Percentiles rank a stretch among this genome's conserved stretches.
phyloP scores from a whole-genome alignment of 179 eudicot genomes.

The Carnegiea gigantea region DNA sequence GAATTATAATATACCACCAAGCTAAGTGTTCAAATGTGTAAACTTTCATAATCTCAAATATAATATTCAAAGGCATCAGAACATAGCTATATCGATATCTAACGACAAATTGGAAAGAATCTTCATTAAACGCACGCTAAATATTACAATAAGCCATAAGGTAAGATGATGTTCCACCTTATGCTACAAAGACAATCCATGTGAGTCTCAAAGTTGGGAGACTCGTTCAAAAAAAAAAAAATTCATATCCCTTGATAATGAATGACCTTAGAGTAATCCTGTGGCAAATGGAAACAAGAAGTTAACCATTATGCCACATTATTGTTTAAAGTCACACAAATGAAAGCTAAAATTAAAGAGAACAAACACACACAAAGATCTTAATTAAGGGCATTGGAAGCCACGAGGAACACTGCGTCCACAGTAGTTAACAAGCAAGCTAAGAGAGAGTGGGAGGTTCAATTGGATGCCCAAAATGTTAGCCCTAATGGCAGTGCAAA shows the following conservation, averaged over 20 bases:
- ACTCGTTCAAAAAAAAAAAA: background rate
- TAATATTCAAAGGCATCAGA: no score
- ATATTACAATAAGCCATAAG: background rate
- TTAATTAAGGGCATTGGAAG: slow-evolving; percentile 19
- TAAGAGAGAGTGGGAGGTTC: slow-evolving; percentile 41
- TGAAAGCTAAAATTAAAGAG: background rate
- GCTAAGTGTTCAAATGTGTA: no score
- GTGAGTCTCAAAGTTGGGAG: background rate
- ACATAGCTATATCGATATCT: background rate
- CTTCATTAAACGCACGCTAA: background rate
- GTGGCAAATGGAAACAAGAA: slow-evolving; percentile 14
- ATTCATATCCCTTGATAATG: background rate
- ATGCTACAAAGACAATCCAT: background rate
- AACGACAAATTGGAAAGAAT: background rate
- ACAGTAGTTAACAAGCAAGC: slow-evolving; percentile 51
- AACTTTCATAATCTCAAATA: no score
- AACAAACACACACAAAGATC: background rate
- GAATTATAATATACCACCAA: no score
- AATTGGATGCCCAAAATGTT: slow-evolving; percentile 45
- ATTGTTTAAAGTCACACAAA: background rate
- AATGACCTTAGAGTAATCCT: background rate
- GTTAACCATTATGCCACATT: slow-evolving; percentile 15
- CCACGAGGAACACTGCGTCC: slow-evolving; percentile 38
- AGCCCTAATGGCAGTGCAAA: slow-evolving; percentile 57
- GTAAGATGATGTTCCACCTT: background rate